Evolutionary conservation across 768 basidiomycete genomes (phyloP), one percentile per base, ranked within the genome.

Genomic region (Pleurotus pulmonarius): DNA sequence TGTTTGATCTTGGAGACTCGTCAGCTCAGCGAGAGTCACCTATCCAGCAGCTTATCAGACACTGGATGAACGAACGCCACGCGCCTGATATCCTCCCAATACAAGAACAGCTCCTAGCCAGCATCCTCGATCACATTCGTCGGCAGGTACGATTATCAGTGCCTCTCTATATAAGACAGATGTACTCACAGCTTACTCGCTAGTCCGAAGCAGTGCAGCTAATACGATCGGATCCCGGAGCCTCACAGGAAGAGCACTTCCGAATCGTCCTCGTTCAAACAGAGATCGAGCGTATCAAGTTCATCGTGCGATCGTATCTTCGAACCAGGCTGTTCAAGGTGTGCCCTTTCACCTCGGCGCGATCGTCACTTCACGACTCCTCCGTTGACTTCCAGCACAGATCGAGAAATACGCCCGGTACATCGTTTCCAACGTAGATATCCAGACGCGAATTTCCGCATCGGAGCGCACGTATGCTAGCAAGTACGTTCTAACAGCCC

Each of bases 261-360:
- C 79, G 92, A 61, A 90, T 96, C 34, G 88, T 93, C 78, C 86
- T 98, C 53, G 94, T 92, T 0, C 92, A 95, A 71, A 95, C 92
- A 0, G 94, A 98, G 70, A 83, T 96, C 62, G 94, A 98, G 67
- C 84, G 95, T 41, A 91, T 93, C 63, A 95, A 94, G 70, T 98
- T 94, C 65, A 83, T 96, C 55, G 84, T 97, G 22, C 75, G 94
- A 56, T 92, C 92, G 1, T 98, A 96, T 68, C 81, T 96, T 4
- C 82, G 95, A 20, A 92, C 90, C 25, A 78, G 94, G 58, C 69
- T 96, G 51, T 86, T 81, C 76, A 98, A 98, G 82, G 94, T 90
- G 59, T 44, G 37, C 53, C 1, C 29, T 40, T 26, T 54, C 12
- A 49, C 34, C 9, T 34, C 16, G 43, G 0, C 16, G 29, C 8